Evolutionary conservation across 257 asterid species (phyloP).

Genomic region (Striga asiatica): DNA sequence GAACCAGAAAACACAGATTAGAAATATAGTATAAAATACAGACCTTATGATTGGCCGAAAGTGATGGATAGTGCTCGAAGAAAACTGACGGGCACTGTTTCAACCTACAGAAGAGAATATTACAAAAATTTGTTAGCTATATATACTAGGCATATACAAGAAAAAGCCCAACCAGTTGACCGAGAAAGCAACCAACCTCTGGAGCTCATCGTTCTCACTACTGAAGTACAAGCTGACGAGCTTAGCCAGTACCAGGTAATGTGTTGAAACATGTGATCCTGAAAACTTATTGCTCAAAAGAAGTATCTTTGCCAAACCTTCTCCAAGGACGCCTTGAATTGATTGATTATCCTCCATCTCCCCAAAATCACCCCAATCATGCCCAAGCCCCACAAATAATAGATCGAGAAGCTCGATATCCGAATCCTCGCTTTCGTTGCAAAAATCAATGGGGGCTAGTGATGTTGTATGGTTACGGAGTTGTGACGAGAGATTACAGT

Average conservation of each 20-base stretch:
- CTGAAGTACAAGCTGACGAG: slow-evolving; percentile 61
- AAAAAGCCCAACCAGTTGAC: slow-evolving; percentile 1
- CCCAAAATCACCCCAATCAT: slow-evolving; percentile 33
- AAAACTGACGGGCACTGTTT: slow-evolving; percentile 84
- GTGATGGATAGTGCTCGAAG: slow-evolving; percentile 92
- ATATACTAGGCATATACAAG: background rate
- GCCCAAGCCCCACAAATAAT: slow-evolving; percentile 51
- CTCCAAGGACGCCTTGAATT: slow-evolving; percentile 57
- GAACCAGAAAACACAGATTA: background rate
- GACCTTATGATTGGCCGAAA: slow-evolving; percentile 80
- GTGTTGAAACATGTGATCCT: slow-evolving; percentile 29
- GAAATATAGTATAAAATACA: slow-evolving; percentile 15
- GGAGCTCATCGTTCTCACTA: slow-evolving; percentile 41
- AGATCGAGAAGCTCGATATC: slow-evolving; percentile 62
- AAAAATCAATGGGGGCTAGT: slow-evolving; percentile 26
- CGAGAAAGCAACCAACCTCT: slow-evolving; percentile 36
- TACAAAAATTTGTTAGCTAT: slow-evolving; percentile 5
- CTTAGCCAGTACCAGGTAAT: slow-evolving; percentile 55
- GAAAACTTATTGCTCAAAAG: slow-evolving; percentile 62
- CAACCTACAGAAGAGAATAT: slow-evolving; percentile 44
- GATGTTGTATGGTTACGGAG: slow-evolving; percentile 26
- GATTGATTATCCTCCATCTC: slow-evolving; percentile 56
- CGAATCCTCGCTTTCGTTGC: slow-evolving; percentile 36
- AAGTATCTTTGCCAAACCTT: slow-evolving; percentile 87
- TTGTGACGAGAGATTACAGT: slow-evolving; percentile 36